These are phyloP conservation scores for Ceratobasidium theobromae DNA, from an alignment of 1,284 basidiomycete species.

Conservation along the genomic window DNA sequence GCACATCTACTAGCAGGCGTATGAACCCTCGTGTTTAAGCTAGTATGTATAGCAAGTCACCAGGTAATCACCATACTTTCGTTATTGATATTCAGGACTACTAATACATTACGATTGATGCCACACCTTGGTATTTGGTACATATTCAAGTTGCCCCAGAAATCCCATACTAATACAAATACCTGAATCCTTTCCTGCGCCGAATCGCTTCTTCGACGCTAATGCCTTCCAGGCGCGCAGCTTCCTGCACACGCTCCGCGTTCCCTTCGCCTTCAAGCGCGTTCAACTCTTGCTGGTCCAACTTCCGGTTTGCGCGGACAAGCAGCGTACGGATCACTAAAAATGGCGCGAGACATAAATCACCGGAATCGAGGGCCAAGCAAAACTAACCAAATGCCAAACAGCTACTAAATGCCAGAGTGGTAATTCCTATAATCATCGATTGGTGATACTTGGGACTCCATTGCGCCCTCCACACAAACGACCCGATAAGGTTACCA, in stretches of 20 bases:
- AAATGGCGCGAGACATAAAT: slow-evolving; percentile 13
- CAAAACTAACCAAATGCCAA: slow-evolving; percentile 45
- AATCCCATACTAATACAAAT: slow-evolving; percentile 47
- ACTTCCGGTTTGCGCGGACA: slow-evolving; percentile 48
- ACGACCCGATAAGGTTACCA: slow-evolving; percentile 53
- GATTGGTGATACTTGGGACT: slow-evolving; percentile 55
- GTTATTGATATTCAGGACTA: too few relatives aligned
- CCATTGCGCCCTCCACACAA: slow-evolving; percentile 55
- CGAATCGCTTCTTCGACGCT: slow-evolving; percentile 55
- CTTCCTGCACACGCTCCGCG: slow-evolving; percentile 37
- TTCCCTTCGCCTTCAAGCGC: slow-evolving; percentile 46
- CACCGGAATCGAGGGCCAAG: slow-evolving; percentile 19
- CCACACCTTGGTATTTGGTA: too few relatives aligned
- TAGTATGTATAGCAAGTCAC: too few relatives aligned
- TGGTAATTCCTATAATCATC: slow-evolving; percentile 51
- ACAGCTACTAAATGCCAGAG: slow-evolving; percentile 46
- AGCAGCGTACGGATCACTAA: slow-evolving; percentile 54
- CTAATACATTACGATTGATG: too few relatives aligned
- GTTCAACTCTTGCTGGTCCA: slow-evolving; percentile 51
- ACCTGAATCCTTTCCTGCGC: slow-evolving; percentile 52
- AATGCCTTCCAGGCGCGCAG: slow-evolving; percentile 53
- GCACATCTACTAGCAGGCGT: too few relatives aligned
- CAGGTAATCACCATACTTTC: too few relatives aligned
- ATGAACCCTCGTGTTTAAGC: too few relatives aligned
- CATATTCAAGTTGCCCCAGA: too few relatives aligned